phyloP scores from a whole-genome alignment of 176 grass and related monocot genomes.

The Otatea glauca region DNA sequence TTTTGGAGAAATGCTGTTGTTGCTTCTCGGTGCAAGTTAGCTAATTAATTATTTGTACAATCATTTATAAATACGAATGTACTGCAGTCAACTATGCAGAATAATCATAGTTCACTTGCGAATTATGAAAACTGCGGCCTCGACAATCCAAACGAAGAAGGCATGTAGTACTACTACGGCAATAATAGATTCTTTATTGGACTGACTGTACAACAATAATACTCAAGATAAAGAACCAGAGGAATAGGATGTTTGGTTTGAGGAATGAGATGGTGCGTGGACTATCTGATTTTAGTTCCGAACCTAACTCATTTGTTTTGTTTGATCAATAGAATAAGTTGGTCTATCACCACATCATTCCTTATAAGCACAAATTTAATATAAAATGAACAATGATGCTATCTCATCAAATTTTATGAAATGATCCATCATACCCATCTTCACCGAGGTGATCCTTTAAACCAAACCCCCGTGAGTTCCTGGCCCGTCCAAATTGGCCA shows the following conservation, averaged over 20 bases:
- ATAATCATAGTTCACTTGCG: background rate
- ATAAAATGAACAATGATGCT: too few species aligned
- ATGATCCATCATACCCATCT: too few species aligned
- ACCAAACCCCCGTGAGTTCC: background rate
- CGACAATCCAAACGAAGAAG: slow-evolving; percentile 6
- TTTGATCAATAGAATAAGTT: too few species aligned
- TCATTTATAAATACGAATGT: slow-evolving; percentile 34
- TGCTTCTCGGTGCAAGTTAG: slow-evolving; percentile 37
- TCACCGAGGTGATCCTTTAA: too few species aligned
- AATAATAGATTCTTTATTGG: slow-evolving; percentile 9
- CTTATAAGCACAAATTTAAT: too few species aligned
- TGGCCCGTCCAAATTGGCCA: slow-evolving; percentile 12
- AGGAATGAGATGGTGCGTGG: too few species aligned
- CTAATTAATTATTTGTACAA: slow-evolving; percentile 20
- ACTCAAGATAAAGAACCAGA: background rate
- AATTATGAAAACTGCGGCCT: slow-evolving; percentile 29
- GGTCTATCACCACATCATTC: too few species aligned
- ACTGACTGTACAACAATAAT: slow-evolving; percentile 8
- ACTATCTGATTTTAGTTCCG: too few species aligned
- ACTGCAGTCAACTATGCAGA: slow-evolving; percentile 39
- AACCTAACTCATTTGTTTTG: too few species aligned
- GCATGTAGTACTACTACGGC: background rate
- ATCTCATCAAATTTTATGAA: too few species aligned
- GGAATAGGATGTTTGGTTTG: too few species aligned
- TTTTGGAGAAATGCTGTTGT: background rate